Evolutionary conservation across 2,329 filamentous ascomycete genomes (phyloP).

Genomic region (Emmonsia crescens): DNA sequence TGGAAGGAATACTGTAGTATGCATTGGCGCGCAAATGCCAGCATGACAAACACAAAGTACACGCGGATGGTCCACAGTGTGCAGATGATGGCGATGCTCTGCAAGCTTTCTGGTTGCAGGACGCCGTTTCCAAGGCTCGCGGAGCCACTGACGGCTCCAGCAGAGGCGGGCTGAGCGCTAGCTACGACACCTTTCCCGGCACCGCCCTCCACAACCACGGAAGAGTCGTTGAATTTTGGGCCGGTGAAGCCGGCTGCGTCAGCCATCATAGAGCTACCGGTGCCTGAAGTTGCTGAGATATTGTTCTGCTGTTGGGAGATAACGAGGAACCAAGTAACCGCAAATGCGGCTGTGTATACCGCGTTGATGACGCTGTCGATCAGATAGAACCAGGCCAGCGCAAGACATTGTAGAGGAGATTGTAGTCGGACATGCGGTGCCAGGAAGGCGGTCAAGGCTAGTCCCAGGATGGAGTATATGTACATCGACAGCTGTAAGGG

Average conservation of each 20-base stretch:
- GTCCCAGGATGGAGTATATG: conserved; percentile 67
- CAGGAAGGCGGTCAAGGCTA: conserved; percentile 57
- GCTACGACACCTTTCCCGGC: conserved; percentile 46
- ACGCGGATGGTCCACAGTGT: conserved; percentile 63
- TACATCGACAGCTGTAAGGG: conserved; percentile 82
- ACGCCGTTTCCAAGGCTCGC: conserved; percentile 51
- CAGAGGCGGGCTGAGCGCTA: conserved; percentile 24
- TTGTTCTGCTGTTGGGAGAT: conserved; percentile 47
- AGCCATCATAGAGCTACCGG: conserved; percentile 47
- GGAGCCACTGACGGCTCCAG: conserved; percentile 23
- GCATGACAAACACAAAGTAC: conserved; percentile 75
- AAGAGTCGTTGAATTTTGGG: conserved; percentile 50
- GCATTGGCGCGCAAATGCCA: conserved; percentile 69
- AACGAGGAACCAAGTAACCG: conserved; percentile 75
- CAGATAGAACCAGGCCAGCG: conserved; percentile 75
- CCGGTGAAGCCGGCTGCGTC: conserved; percentile 55
- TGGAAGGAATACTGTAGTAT: conserved; percentile 58
- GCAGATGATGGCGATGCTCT: conserved; percentile 67
- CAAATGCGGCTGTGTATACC: conserved; percentile 71
- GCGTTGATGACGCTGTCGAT: conserved; percentile 74
- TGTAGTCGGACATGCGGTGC: conserved; percentile 71
- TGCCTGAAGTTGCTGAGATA: conserved; percentile 31
- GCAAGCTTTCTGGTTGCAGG: conserved; percentile 55
- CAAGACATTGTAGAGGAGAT: conserved; percentile 66
- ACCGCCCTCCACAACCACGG: conserved; percentile 40